A percentile compares a stretch with the other conserved stretches of the same genome.
Evolutionary conservation across 805 yeast species (phyloP).

Genomic region (Pichia thaimueangensis): DNA sequence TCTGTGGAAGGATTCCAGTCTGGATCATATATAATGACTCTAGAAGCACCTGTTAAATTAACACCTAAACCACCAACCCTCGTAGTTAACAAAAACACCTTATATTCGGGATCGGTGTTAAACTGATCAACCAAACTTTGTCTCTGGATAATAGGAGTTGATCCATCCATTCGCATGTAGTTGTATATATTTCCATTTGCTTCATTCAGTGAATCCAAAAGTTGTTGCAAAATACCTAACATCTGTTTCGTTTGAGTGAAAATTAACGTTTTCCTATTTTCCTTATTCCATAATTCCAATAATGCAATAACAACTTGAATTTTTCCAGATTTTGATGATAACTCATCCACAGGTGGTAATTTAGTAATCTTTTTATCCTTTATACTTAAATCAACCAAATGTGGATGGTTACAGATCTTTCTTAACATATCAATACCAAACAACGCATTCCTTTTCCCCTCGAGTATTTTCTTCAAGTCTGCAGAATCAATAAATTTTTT

Average conservation of each 20-base stretch:
- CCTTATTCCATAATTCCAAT: constrained; percentile 66
- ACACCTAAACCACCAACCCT: constrained; percentile 96
- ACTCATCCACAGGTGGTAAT: constrained; percentile 32
- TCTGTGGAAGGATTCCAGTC: constrained; percentile 99
- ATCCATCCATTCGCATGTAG: constrained; percentile 89
- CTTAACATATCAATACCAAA: constrained; percentile 87
- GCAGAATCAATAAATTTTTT: constrained; percentile 67
- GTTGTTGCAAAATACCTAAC: constrained; percentile 78
- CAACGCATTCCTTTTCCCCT: constrained; percentile 74
- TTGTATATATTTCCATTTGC: constrained; percentile 28
- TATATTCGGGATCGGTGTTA: constrained; percentile 51
- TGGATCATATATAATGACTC: constrained; percentile 92
- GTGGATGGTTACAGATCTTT: constrained; percentile 96
- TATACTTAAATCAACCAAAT: constrained; percentile 49
- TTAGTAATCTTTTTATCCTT: constrained; percentile 20
- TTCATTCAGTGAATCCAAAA: constrained; percentile 39
- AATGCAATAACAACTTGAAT: constrained; percentile 81
- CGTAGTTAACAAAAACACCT: constrained; percentile 79
- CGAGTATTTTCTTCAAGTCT: constrained; percentile 63
- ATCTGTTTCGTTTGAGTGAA: constrained; percentile 92
- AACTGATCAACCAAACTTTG: constrained; percentile 78
- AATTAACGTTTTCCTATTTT: constrained; percentile 73
- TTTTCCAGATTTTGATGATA: constrained; percentile 60
- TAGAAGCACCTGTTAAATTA: constrained; percentile 88
- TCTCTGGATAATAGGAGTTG: constrained; percentile 71